Evolutionary conservation across 805 yeast species (phyloP), one percentile per base, ranked within the genome.

Genomic region (Candida khao-thaluensis): DNA sequence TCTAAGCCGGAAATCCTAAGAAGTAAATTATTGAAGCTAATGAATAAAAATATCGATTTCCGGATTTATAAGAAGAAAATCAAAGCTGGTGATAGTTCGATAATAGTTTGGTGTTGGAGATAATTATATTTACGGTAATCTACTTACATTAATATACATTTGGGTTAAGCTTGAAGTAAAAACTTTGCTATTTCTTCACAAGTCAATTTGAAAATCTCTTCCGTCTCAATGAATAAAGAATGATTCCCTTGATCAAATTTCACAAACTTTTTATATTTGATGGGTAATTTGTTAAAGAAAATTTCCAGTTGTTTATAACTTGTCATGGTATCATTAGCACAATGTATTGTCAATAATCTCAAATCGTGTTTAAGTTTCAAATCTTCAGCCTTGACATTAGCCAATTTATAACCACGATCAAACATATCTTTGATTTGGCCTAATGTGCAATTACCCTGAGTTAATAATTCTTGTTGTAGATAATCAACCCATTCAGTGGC

Each of bases 401-500:
- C 56, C 34, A 85, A 62, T 17, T 53, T 57, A 41, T 74, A 69
- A 7, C 91, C 93, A 33, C 90, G 64, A 10, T 60, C 59, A 33
- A 85, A 56, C 68, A 84, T 79, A 48, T 80, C 88, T 50, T 76
- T 59, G 21, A 81, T 66, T 54, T 81, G 68, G 4, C 84, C 69
- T n/a, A 84, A 80, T 4, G 74, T 55, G 16, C 43, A 30, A 31
- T 38, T 44, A 8, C 48, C 48, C 14, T 44, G 48, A 2, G 60
- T 88, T 66, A 37, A 59, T 53, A 50, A 62, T 36, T 73, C 71
- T 16, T 44, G 39, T 11, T 47, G 54, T 31, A 82, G 49, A 48
- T 66, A 81, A 2, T 71, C 56, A 17, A 57, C 59, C 69, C 77
- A 77, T 17, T 53, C 60, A 17, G 58, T 51, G 50, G 77, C 74